phyloP scores from a whole-genome alignment of 345 rosid species.

The Eucalyptus cloeziana region DNA sequence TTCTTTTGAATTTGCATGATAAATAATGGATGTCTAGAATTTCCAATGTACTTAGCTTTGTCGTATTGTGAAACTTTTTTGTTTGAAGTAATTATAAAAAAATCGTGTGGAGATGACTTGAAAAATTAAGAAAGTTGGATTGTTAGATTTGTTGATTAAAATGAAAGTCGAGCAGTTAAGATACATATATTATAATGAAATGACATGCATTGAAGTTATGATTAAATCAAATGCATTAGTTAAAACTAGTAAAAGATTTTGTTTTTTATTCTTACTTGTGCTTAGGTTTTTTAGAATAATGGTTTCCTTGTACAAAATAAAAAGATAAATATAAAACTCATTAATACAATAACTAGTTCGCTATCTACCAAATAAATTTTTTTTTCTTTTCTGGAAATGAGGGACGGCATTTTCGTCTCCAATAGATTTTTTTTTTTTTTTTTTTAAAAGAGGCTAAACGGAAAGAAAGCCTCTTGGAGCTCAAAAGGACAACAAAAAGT shows the following conservation, averaged over 20 bases:
- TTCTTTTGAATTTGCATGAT: background rate
- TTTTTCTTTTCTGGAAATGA: background rate
- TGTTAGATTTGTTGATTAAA: background rate
- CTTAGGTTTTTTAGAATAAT: background rate
- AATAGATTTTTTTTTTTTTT: fast-evolving
- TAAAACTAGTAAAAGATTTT: background rate
- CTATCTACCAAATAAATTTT: background rate
- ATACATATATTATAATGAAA: background rate
- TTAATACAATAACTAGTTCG: background rate
- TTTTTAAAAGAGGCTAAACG: no score
- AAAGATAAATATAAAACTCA: background rate
- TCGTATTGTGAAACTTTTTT: background rate
- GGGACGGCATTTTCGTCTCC: background rate
- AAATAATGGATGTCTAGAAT: background rate
- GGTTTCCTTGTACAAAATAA: background rate
- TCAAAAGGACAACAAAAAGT: background rate
- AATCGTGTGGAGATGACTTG: background rate
- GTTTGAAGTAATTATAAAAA: background rate
- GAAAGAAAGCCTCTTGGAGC: background rate
- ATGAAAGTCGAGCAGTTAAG: background rate
- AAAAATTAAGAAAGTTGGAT: no score
- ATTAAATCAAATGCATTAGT: background rate
- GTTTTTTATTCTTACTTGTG: background rate
- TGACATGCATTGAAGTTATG: background rate
- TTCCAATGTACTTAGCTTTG: background rate